Evolutionary conservation across 305 asterid species (phyloP), one percentile per base, ranked within the genome.

Genomic region (Nicotiana rustica): DNA sequence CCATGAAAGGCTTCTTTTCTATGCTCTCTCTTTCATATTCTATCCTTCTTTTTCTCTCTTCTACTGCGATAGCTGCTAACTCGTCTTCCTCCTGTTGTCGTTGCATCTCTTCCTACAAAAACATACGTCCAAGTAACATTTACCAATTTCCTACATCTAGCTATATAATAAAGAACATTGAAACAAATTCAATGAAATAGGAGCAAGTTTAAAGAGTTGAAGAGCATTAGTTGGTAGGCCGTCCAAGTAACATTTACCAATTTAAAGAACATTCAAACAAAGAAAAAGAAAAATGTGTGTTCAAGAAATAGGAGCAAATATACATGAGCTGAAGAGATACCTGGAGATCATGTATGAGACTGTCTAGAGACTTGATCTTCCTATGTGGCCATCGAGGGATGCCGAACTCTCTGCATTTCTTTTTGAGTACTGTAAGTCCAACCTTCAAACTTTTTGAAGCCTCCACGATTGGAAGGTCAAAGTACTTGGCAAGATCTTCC

Each of bases 371-470:
- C 76, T 86, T 86, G 67, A 88, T 84, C 82, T 86, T 88, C 77
- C 88, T 71, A 81, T 82, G 88, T 36, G 88, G 89, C 88, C 88
- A 88, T 18, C 89, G 87, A 65, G 88, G 85, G 80, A 88, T 86
- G 15, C 89, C 89, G 10, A 86, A 81, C 78, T 88, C 83, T 77
- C 89, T 62, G 82, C 88, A 88, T 84, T 88, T 88, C 84, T 76
- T 86, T 82, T 88, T 88, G 81, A 88, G 88, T 61, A 83, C 85
- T 0, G 91, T 86, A 44, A 88, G 84, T 41, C 89, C 89, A 57
- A 88, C 83, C 52, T 86, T 86, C 60, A 85, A 69, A 38, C 55
- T 67, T 81, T 79, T 83, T 52, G 89, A 83, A 61, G 86, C 91
- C 69, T 84, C 71, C n/a, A 62, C 36, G 19, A 88, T 86, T 38